These are phyloP conservation scores for Lentinula detonsa DNA, from an alignment of 768 basidiomycete species.

Conservation along the genomic window DNA sequence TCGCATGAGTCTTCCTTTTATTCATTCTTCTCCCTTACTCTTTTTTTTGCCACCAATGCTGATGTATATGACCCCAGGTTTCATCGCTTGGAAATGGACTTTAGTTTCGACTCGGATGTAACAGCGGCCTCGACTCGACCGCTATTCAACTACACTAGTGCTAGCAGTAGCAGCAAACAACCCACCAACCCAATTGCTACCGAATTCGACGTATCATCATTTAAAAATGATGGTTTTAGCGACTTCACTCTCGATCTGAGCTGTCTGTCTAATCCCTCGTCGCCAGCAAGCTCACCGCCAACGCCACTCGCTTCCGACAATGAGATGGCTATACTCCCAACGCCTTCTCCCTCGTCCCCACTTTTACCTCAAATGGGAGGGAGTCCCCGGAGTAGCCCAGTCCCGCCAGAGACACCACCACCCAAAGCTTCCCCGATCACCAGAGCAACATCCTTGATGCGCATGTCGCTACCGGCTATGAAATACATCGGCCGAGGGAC, in stretches of 20 bases:
- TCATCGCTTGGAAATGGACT: background rate
- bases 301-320: constrained; percentile 20
- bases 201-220: constrained; percentile 19
- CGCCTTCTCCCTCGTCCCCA: constrained; percentile 16
- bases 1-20: background rate
- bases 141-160: background rate
- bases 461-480: constrained; percentile 39
- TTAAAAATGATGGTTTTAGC: constrained; percentile 31
- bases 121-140: background rate
- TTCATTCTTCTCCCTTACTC: background rate
- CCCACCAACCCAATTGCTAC: constrained; percentile 13
- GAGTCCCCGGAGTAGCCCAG: constrained; percentile 15
- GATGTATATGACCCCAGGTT: background rate
- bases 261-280: constrained; percentile 34
- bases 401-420: constrained; percentile 7
- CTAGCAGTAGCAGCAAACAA: constrained; percentile 10
- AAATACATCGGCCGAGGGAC: constrained; percentile 43
- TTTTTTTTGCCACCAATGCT: background rate
- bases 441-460: constrained; percentile 21
- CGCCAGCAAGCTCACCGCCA: constrained; percentile 30
- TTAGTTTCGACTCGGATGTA: constrained; percentile 1
- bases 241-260: constrained; percentile 43
- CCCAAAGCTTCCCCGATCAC: background rate
- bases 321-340: constrained; percentile 13
- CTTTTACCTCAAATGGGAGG: background rate